Percentiles rank a stretch among this genome's conserved stretches.
phyloP scores from a whole-genome alignment of 768 basidiomycete species.

The Crucibulum laeve region DNA sequence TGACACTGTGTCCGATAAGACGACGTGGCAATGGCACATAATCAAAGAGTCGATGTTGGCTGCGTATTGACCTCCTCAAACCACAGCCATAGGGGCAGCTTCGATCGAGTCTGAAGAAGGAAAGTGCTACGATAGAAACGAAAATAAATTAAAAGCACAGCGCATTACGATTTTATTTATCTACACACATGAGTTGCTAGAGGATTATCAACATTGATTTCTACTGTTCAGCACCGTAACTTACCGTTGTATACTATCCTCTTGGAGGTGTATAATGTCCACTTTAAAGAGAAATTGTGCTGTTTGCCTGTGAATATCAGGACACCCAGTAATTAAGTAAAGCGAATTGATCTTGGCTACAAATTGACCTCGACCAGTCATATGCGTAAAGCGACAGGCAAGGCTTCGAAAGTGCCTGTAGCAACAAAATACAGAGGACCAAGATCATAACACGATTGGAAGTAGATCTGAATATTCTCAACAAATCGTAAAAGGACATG shows the following conservation, averaged over 20 bases:
- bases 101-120: slow-evolving; percentile 28
- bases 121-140: not conserved
- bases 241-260: too few species aligned
- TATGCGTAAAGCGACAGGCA: slow-evolving; percentile 19
- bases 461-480: slow-evolving; percentile 2
- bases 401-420: slow-evolving; percentile 41
- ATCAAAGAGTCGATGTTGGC: slow-evolving; percentile 43
- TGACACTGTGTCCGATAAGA: not conserved
- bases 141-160: not conserved
- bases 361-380: slow-evolving; percentile 30
- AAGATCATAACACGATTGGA: not conserved
- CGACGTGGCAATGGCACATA: too few species aligned
- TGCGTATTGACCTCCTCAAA: slow-evolving; percentile 58
- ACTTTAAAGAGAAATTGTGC: not conserved
- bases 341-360: slow-evolving; percentile 25
- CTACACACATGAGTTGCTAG: too few species aligned
- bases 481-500: not conserved
- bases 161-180: not conserved
- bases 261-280: too few species aligned
- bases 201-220: too few species aligned
- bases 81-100: slow-evolving; percentile 46
- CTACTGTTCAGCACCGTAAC: too few species aligned
- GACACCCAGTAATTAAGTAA: slow-evolving; percentile 4
- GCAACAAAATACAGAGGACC: slow-evolving; percentile 2
- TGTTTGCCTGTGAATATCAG: not conserved